Conservation (phyloP, 2,329 filamentous ascomycete species). For the Phyllosticta paracitricarpa region DNA sequence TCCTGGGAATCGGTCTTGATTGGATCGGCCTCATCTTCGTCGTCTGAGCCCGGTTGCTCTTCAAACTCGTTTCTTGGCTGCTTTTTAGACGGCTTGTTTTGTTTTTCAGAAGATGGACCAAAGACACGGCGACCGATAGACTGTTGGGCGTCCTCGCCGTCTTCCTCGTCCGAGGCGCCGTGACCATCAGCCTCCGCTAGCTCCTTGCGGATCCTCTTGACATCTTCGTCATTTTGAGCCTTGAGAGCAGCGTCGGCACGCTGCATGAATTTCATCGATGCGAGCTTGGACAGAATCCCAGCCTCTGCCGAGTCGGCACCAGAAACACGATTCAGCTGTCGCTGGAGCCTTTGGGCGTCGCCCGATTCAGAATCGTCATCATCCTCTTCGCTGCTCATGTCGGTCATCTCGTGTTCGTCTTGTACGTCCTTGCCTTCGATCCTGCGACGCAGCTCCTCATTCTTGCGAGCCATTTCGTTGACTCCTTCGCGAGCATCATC, state of each 20-base stretch:
- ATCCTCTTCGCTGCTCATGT: constrained; percentile 42
- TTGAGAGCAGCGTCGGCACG: constrained; percentile 72
- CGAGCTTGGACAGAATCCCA: constrained; percentile 49
- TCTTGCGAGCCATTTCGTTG: constrained; percentile 68
- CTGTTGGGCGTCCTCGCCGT: constrained; percentile 34
- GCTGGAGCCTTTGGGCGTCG: constrained; percentile 32
- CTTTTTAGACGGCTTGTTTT: constrained; percentile 17
- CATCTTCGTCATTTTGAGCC: constrained; percentile 68
- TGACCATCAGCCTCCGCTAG: constrained; percentile 49
- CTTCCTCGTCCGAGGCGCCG: constrained; percentile 38
- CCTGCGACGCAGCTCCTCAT: constrained; percentile 70
- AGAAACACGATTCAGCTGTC: constrained; percentile 28
- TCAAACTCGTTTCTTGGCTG: constrained; percentile 47
- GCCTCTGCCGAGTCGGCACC: constrained; percentile 47
- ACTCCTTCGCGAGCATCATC: constrained; percentile 71
- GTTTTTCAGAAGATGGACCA: constrained; percentile 38
- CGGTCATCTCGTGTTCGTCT: constrained; percentile 41
- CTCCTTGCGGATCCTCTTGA: constrained; percentile 51
- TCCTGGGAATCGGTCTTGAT: neutral
- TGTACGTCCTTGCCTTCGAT: constrained; percentile 61
- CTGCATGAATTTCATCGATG: constrained; percentile 89
- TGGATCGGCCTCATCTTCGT: constrained; percentile 23
- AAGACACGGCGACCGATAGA: constrained; percentile 63
- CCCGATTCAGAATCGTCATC: constrained; percentile 56
- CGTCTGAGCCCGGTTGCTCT: constrained; percentile 44